Percentiles rank a stretch among this genome's conserved stretches.
Conservation (phyloP, 2,329 filamentous ascomycete genomes). For the Aureobasidium sp. region DNA sequence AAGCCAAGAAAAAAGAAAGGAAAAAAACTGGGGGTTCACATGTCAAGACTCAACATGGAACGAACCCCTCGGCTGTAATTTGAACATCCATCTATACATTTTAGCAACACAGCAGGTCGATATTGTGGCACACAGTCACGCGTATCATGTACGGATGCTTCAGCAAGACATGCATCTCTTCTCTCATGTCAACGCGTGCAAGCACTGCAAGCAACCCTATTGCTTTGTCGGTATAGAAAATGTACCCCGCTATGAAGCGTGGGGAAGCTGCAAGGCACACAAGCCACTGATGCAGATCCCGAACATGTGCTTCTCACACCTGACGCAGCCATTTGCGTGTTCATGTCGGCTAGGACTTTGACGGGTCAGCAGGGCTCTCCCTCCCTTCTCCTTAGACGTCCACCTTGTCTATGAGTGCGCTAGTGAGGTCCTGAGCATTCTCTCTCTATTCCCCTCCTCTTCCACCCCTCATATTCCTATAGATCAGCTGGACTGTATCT, state of each 20-base stretch:
- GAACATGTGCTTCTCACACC: slow-evolving; percentile 6
- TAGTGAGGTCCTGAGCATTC: slow-evolving; percentile 3
- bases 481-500: background rate
- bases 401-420: slow-evolving; percentile 4
- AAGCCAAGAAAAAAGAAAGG: background rate
- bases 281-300: slow-evolving; percentile 4
- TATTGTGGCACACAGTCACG: slow-evolving; percentile 9
- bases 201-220: slow-evolving; percentile 7
- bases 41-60: background rate
- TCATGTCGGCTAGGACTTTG: background rate
- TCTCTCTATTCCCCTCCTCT: background rate
- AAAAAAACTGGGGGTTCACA: background rate
- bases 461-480: background rate
- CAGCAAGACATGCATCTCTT: background rate
- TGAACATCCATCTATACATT: background rate
- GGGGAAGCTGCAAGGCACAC: slow-evolving; percentile 11
- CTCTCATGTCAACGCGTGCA: background rate
- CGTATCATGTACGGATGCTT: background rate
- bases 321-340: slow-evolving; percentile 1
- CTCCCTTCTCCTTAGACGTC: background rate
- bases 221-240: background rate
- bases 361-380: background rate
- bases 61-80: background rate
- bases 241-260: slow-evolving; percentile 2
- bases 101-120: background rate